Evolutionary conservation across 768 basidiomycete genomes (phyloP), one percentile per base, ranked within the genome.

Genomic region (Sutorius australiensis): DNA sequence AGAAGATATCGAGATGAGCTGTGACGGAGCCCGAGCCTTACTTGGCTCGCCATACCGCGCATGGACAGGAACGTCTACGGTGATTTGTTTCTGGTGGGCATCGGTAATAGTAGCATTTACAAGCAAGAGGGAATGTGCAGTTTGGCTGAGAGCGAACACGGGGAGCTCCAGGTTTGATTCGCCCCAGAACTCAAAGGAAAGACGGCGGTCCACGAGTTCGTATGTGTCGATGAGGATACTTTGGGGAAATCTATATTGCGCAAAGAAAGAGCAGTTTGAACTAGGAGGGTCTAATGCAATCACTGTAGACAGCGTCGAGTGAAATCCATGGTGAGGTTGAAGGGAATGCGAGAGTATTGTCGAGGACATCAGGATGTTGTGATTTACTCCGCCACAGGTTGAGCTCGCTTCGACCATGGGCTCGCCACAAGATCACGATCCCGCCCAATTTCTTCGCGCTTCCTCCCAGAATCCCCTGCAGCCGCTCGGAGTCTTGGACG

Each of bases 111-210:
- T 61, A 4, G 65, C 63, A 33, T 66, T 62, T 39, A 78, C 24
- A 37, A 76, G 65, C 30, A 76, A 56, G 9, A 75, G 47, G 6
- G 61, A 61, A 2, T 63, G 59, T 51, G 58, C 59, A 2, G 56
- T 41, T 28, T 55, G 52, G 21, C 67, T 53, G 2, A 76, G 66
- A 21, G 72, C 73, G 16, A 67, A 71, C 14, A 73, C 68, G 30
- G 79, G 78, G 16, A 71, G 67, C 55, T 80, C 78, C 37, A 80
- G 63, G 57, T 78, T 72, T 28, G 71, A 59, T 37, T 67, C 63
- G 5, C 76, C 72, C 60, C 64, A 65, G 48, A 77, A 59, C 27
- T 67, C 60, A 48, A 72, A 72, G n/a, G 62, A 52, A 53, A 70
- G 68, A 38, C 43, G 57, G 51, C 60, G 69, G 55, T 69, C 61